These are phyloP conservation scores for Daldinia grandis DNA, from an alignment of 495 filamentous ascomycete species.

Conservation along the genomic window DNA sequence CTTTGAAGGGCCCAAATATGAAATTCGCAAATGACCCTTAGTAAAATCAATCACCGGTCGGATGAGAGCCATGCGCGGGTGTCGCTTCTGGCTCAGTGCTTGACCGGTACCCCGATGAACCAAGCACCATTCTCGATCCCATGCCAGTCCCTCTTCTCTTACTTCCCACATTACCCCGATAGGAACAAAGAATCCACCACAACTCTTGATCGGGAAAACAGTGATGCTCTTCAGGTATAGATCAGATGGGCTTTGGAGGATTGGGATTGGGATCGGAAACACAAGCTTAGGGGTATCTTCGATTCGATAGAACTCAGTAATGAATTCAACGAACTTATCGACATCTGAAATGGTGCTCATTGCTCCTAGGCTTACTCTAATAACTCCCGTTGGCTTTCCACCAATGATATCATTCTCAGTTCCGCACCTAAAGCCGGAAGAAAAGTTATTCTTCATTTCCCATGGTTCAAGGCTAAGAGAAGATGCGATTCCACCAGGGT, in stretches of 20 bases:
- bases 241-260: conserved; percentile 19
- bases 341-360: conserved; percentile 87
- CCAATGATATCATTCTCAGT: conserved; percentile 80
- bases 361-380: conserved; percentile 84
- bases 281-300: conserved; percentile 34
- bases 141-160: conserved; percentile 77
- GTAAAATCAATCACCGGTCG: conserved; percentile 73
- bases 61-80: conserved; percentile 84
- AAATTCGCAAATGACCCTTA: conserved; percentile 56
- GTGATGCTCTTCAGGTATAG: conserved; percentile 67
- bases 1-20: conserved; percentile 56
- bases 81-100: conserved; percentile 81
- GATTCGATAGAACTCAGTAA: conserved; percentile 81
- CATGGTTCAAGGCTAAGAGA: conserved; percentile 73
- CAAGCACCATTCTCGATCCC: conserved; percentile 95
- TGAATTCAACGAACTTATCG: conserved; percentile 70
- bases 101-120: conserved; percentile 82
- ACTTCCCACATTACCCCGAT: conserved; percentile 74
- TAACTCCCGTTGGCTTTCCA: conserved; percentile 87
- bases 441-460: conserved; percentile 84
- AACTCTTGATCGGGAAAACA: conserved; percentile 90
- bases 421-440: conserved; percentile 79
- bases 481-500: conserved; percentile 82
- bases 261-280: background rate
- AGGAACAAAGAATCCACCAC: conserved; percentile 78